Base-by-base conservation (phyloP, 129 eudicot species). In the sunflower (Helianthus annuus) region DNA sequence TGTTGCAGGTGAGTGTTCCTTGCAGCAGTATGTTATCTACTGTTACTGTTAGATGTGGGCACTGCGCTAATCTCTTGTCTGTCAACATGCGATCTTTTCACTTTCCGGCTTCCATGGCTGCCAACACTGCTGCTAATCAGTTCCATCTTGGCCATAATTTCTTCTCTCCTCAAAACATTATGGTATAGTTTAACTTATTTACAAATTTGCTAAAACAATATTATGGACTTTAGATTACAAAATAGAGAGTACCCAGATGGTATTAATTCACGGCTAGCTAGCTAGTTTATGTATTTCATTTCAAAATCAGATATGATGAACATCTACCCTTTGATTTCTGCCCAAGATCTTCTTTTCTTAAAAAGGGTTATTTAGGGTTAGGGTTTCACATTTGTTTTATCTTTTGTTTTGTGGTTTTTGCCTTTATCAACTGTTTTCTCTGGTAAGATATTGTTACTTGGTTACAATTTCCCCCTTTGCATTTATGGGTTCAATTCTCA, bases 31-130 rank as follows among this genome's bases (percentile, higher is more conserved):
- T 95, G 89, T 83, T 77, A 87, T 84, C 85, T 65, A 95, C 89
- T 9, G 99, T 90, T 34, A 95, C 97, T 3, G 97, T 95, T 67
- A 76, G 96, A 86, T 95, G 99, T 62, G 99, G 99, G 7, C 97
- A 95, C 83, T 95, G 99, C 90, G 69, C 87, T 58, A 86, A 90
- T 76, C 91, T 90, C 48, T 80, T 95, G 68, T 84, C 91, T 7
- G 94, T 88, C 27, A 84, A 87, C 86, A 88, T 86, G 97, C 81
- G 89, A 1, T 85, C 83, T n/a, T 75, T 84, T 65, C 91, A 84
- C 55, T 84, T 90, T 63, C 94, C 91, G 34, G 52, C 98, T 19
- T 42, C 76, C 0, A 1, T 36, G 5, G 61, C 64, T 13, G 53
- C 77, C 7, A 64, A 70, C 48, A 62, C 70, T 34, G 36, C 91